Conservation (phyloP, 1,284 basidiomycete species). For the Sanghuangporus baumii region DNA sequence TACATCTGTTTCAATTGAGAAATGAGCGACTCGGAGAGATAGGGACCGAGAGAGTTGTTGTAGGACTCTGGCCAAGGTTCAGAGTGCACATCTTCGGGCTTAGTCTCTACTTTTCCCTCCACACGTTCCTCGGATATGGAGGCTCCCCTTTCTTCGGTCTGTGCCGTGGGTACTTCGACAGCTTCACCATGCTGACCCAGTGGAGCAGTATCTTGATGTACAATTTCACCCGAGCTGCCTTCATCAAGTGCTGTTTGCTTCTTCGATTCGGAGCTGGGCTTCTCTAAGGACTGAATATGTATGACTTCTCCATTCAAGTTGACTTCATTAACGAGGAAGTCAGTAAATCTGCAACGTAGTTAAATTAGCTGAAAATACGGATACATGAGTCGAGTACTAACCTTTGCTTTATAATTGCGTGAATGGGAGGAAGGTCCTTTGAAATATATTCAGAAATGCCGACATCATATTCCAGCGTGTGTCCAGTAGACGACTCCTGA, state of each 20-base stretch:
- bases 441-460: slow-evolving; percentile 89
- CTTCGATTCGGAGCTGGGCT: slow-evolving; percentile 50
- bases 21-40: slow-evolving; percentile 59
- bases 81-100: background rate
- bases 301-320: slow-evolving; percentile 73
- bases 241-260: slow-evolving; percentile 24
- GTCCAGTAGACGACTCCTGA: slow-evolving; percentile 43
- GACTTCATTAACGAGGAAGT: slow-evolving; percentile 91
- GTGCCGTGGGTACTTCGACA: background rate
- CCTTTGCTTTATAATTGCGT: slow-evolving; percentile 95
- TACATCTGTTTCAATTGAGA: slow-evolving; percentile 65
- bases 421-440: slow-evolving; percentile 62
- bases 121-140: background rate
- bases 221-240: slow-evolving; percentile 10
- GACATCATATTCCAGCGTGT: slow-evolving; percentile 77
- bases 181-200: background rate
- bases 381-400: slow-evolving; percentile 29
- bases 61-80: slow-evolving; percentile 65
- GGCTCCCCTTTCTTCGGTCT: background rate
- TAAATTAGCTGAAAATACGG: slow-evolving; percentile 6
- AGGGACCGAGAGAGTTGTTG: slow-evolving; percentile 48
- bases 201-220: background rate
- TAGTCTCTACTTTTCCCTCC: background rate
- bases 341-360: slow-evolving; percentile 69
- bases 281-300: slow-evolving; percentile 70